Base-by-base conservation (phyloP, 208 protist species). In the Acanthamoeba healyi region DNA sequence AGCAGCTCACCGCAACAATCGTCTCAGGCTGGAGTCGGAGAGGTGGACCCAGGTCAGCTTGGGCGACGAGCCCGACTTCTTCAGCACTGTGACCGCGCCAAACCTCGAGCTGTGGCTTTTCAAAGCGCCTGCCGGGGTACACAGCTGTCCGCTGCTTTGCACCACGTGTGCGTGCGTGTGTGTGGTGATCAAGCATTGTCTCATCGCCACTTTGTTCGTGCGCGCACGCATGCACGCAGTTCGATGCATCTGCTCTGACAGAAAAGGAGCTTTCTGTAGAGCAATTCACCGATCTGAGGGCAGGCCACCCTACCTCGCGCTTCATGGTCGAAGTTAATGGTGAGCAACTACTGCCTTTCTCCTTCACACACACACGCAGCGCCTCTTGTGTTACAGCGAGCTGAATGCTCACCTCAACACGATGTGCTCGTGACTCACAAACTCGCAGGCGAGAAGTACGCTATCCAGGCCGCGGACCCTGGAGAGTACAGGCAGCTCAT, bases 401-500 rank as follows among this genome's bases (percentile, higher is more conserved):
- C n/a, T n/a, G n/a, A n/a, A n/a, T n/a, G n/a, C n/a, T n/a, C n/a
- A n/a, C n/a, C n/a, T n/a, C n/a, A n/a, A n/a, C n/a, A n/a, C n/a
- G n/a, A n/a, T n/a, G n/a, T n/a, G n/a, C n/a, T n/a, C n/a, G n/a
- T n/a, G n/a, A n/a, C n/a, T n/a, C n/a, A n/a, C n/a, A n/a, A n/a
- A n/a, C n/a, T 14, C 42, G 3, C 42, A 82, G 72, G 42, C 22
- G 36, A 82, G 72, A 12, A 51, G 72, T 82, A 82, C 22, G 34
- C 26, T 22, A 38, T 82, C 6, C 72, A 51, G 5, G 72, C 72
- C 26, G 32, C 72, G 2, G 72, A 82, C 10, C 72, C 72, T 5
- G 72, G 72, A 44, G 72, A 82, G 38, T 82, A 82, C 40, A 82
- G 72, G 40, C 72, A 82, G 72, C 38, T 51, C 40, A 82, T 82